Percentiles rank a stretch among this genome's conserved stretches.
These are phyloP conservation scores for Aspergillus sclerotioniger DNA, from an alignment of 495 filamentous ascomycete species.

Conservation along the genomic window DNA sequence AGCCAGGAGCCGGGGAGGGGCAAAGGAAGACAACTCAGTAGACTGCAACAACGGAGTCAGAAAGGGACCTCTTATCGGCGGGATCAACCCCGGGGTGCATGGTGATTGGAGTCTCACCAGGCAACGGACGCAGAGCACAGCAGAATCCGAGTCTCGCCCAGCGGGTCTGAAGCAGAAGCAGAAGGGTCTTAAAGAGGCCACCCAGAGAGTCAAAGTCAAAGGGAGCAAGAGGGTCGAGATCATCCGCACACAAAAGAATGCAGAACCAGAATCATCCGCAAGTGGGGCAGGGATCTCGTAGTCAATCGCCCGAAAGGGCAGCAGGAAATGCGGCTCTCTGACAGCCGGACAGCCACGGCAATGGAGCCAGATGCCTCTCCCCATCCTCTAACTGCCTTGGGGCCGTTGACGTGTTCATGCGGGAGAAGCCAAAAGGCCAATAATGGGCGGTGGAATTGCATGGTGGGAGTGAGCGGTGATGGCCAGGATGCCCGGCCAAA, in stretches of 20 bases:
- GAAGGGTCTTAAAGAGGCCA: conserved; percentile 9
- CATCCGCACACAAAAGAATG: conserved; percentile 15
- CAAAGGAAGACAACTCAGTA: conserved; percentile 22
- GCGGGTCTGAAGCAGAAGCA: neutral
- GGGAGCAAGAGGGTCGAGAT: conserved; percentile 3
- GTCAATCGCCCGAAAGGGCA: conserved; percentile 6
- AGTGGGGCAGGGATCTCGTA: conserved; percentile 18
- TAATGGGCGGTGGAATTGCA: conserved; percentile 22
- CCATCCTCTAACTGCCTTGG: conserved; percentile 12
- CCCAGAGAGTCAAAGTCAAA: conserved; percentile 4
- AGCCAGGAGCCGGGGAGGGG: conserved; percentile 16
- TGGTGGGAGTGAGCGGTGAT: conserved; percentile 14
- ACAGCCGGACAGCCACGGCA: conserved; percentile 10
- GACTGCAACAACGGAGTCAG: conserved; percentile 17
- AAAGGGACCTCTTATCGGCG: conserved; percentile 16
- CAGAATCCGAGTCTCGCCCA: neutral
- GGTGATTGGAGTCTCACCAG: conserved; percentile 14
- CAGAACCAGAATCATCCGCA: conserved; percentile 13
- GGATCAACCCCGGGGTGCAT: conserved; percentile 20
- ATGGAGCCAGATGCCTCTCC: conserved; percentile 4
- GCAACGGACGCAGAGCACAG: neutral
- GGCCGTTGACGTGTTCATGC: conserved; percentile 28
- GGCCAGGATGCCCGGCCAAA: neutral
- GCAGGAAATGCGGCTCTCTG: conserved; percentile 19
- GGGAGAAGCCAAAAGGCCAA: conserved; percentile 13